These are phyloP conservation scores for Wickerhamiella nectarea DNA, from an alignment of 805 yeast species.

Conservation along the genomic window DNA sequence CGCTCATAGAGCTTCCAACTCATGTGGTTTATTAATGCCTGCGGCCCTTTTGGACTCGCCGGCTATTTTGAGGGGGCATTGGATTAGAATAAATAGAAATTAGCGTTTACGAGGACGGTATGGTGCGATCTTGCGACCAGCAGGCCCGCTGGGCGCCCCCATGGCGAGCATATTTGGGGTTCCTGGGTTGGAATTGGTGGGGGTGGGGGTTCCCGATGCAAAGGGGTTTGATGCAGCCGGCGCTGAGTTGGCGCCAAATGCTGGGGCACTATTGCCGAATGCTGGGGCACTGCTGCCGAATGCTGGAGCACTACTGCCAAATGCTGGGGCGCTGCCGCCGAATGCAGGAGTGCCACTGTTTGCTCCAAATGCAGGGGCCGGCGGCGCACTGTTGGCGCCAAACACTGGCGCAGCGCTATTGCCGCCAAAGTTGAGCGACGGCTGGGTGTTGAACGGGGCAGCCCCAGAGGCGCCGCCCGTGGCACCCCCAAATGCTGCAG, in stretches of 20 bases:
- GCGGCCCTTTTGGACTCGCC: neutral
- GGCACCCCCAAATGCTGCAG: too few relatives aligned
- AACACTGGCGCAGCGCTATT: neutral
- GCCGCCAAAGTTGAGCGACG: conserved; percentile 4
- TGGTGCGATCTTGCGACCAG: conserved; percentile 5
- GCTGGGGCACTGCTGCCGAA: too few relatives aligned
- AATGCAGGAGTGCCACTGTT: neutral
- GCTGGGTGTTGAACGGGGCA: conserved; percentile 1
- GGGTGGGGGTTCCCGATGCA: neutral
- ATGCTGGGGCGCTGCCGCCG: neutral
- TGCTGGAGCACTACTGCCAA: neutral
- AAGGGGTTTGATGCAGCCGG: neutral
- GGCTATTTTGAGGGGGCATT: neutral
- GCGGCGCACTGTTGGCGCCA: neutral
- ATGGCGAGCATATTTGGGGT: conserved; percentile 4
- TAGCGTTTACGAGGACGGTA: neutral
- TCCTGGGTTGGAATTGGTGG: neutral
- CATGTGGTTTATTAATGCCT: neutral
- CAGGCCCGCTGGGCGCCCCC: neutral
- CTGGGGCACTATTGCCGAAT: too few relatives aligned
- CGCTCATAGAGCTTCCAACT: conserved; percentile 1
- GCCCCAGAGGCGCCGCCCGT: too few relatives aligned
- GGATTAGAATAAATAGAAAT: neutral
- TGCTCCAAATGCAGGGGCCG: neutral
- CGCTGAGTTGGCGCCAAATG: neutral